These are phyloP conservation scores for Batkoa obscura DNA, from an alignment of 371 early-diverging fungal species.

Conservation along the genomic window DNA sequence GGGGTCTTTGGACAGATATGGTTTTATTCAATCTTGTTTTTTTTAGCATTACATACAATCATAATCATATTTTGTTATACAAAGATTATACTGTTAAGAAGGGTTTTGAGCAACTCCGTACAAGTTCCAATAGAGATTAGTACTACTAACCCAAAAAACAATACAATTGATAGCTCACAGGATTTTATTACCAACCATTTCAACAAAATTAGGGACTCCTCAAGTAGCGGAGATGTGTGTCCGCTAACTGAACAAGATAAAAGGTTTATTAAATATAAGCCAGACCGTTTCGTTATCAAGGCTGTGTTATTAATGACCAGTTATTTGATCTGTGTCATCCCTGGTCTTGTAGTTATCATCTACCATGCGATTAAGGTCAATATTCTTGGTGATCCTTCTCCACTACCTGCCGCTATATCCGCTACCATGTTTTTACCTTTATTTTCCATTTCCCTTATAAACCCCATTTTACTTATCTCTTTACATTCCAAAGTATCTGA, in stretches of 20 bases:
- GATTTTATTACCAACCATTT: no score
- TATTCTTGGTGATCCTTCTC: not conserved
- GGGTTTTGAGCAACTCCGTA: no score
- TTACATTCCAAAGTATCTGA: constrained; percentile 1
- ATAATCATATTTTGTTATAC: not conserved
- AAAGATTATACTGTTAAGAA: no score
- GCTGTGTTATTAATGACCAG: not conserved
- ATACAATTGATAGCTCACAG: no score
- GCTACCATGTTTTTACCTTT: not conserved
- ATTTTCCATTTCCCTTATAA: not conserved
- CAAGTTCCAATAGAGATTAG: no score
- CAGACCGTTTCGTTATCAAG: not conserved
- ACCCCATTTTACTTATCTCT: constrained; percentile 4
- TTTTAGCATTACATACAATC: not conserved
- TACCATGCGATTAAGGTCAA: not conserved
- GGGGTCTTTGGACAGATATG: not conserved
- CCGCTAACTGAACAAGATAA: no score
- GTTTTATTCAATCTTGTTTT: not conserved
- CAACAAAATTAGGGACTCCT: no score
- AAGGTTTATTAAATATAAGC: no score
- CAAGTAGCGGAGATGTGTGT: no score
- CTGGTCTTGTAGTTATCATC: not conserved
- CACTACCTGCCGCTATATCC: not conserved
- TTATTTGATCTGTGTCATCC: not conserved
- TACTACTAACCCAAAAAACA: no score